Evolutionary conservation across 495 filamentous ascomycete genomes (phyloP).

Genomic region (Penicillium diatomitis): DNA sequence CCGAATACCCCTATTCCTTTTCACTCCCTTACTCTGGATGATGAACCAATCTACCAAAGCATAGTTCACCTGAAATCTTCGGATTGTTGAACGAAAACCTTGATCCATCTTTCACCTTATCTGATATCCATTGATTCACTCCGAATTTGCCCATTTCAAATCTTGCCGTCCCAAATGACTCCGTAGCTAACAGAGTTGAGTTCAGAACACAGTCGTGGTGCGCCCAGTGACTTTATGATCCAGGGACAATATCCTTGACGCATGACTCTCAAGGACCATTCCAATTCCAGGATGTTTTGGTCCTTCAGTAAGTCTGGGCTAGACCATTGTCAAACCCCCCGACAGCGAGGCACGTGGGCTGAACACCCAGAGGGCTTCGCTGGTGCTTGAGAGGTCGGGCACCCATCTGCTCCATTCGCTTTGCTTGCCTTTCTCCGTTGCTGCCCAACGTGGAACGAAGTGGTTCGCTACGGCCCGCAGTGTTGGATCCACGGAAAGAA

Average conservation of each 20-base stretch:
- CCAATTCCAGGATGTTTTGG: no score
- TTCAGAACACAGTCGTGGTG: no score
- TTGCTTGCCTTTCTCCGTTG: slow-evolving; percentile 21
- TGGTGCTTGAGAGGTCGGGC: not conserved
- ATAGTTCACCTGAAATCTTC: slow-evolving; percentile 47
- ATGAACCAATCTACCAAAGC: slow-evolving; percentile 39
- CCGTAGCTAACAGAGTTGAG: not conserved
- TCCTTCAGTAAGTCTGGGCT: no score
- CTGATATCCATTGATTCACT: slow-evolving; percentile 20
- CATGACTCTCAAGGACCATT: no score
- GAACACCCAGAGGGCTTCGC: no score
- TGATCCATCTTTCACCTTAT: slow-evolving; percentile 41
- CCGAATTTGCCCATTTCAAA: not conserved
- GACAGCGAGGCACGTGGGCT: no score
- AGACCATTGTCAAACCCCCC: no score
- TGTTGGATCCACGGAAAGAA: slow-evolving; percentile 1
- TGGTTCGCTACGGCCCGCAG: slow-evolving; percentile 18
- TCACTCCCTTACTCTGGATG: slow-evolving; percentile 15
- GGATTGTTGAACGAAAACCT: slow-evolving; percentile 40
- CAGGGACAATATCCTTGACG: no score
- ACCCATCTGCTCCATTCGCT: not conserved
- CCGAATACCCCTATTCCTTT: not conserved
- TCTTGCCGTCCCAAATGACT: no score
- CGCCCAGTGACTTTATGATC: no score
- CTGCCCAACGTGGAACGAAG: slow-evolving; percentile 33